Conservation (phyloP, 495 filamentous ascomycete genomes). For the Evernia prunastri region DNA sequence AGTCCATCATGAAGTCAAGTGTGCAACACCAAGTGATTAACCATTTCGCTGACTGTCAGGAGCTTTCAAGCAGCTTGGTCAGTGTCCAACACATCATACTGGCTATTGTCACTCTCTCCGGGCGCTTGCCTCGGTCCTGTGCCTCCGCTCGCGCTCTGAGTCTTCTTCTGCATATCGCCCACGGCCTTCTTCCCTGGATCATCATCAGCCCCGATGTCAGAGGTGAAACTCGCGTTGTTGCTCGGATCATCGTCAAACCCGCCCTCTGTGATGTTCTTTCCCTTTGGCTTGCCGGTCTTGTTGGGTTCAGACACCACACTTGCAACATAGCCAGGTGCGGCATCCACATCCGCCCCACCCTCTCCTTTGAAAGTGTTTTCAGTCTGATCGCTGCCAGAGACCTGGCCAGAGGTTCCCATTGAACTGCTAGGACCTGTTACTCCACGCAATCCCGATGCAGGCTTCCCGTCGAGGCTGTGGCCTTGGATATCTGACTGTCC, state of each 20-base stretch:
- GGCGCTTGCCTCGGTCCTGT: conserved; percentile 40
- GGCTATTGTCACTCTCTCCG: conserved; percentile 32
- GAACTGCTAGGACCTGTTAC: conserved; percentile 1
- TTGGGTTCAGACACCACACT: conserved; percentile 32
- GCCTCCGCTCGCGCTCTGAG: conserved; percentile 35
- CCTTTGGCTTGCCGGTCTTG: conserved; percentile 45
- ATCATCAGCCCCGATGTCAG: conserved; percentile 52
- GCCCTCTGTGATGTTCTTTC: conserved; percentile 50
- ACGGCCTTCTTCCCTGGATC: conserved; percentile 56
- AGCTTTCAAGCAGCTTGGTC: conserved; percentile 35
- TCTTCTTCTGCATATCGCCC: conserved; percentile 41
- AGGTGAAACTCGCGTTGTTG: conserved; percentile 54
- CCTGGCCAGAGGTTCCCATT: conserved; percentile 10
- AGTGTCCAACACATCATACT: conserved; percentile 39
- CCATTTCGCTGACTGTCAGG: background rate
- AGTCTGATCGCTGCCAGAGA: conserved; percentile 13
- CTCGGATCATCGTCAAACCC: conserved; percentile 42
- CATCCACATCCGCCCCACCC: conserved; percentile 16
- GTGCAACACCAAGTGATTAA: background rate
- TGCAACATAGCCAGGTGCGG: conserved; percentile 42
- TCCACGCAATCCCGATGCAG: conserved; percentile 4
- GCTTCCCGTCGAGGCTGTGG: conserved; percentile 4
- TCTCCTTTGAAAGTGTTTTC: conserved; percentile 13
- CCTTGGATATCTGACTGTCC: conserved; percentile 47
- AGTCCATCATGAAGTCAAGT: background rate